A percentile compares a stretch with the other conserved stretches of the same genome.
Conservation (phyloP, 1,139 yeast species). For the Yamadazyma atmosphaerica region DNA sequence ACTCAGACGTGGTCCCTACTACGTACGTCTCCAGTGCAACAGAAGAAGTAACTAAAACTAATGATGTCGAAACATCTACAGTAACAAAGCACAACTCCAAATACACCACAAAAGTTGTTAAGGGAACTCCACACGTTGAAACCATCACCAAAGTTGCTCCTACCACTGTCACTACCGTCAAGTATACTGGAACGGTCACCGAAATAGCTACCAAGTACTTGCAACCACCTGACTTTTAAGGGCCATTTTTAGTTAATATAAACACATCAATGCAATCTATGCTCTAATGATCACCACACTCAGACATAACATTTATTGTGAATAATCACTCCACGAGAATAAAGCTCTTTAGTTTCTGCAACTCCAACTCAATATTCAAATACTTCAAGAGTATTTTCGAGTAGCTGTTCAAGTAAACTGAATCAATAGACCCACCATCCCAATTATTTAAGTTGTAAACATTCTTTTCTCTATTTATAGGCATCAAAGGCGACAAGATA, state of each 20-base stretch:
- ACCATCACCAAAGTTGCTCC: constrained; percentile 11
- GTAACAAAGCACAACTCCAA: neutral
- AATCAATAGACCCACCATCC: constrained; percentile 36
- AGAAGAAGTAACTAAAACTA: neutral
- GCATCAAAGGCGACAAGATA: constrained; percentile 34
- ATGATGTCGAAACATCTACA: neutral
- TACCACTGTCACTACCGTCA: constrained; percentile 16
- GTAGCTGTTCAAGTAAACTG: constrained; percentile 46
- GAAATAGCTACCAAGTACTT: constrained; percentile 14
- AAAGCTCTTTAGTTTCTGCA: constrained; percentile 17
- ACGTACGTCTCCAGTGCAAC: too few relatives aligned
- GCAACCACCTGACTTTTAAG: constrained; percentile 12
- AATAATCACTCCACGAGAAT: constrained; percentile 2
- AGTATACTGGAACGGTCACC: constrained; percentile 16
- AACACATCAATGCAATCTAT: neutral
- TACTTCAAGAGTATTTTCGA: constrained; percentile 44
- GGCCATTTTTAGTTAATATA: neutral
- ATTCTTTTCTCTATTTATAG: constrained; percentile 14
- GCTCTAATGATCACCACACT: too few relatives aligned
- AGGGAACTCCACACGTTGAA: constrained; percentile 2
- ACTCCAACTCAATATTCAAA: constrained; percentile 30
- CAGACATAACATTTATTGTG: too few relatives aligned
- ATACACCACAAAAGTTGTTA: neutral
- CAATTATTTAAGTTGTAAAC: constrained; percentile 43
- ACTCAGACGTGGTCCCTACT: too few relatives aligned